phyloP scores from a whole-genome alignment of 139 green algal species.

The Picochlorum sp. region DNA sequence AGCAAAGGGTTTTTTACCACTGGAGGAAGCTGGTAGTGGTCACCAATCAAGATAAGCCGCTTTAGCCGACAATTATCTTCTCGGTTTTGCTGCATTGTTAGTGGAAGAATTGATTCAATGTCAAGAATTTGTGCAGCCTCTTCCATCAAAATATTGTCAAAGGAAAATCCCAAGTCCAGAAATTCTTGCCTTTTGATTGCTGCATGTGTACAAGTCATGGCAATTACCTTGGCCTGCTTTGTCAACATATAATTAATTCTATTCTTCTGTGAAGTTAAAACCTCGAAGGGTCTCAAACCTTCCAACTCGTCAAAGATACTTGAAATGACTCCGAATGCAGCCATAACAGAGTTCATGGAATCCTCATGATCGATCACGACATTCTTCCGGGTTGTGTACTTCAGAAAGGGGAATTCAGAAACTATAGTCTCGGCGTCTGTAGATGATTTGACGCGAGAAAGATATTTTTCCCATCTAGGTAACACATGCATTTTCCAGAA shows the following conservation, averaged over 20 bases:
- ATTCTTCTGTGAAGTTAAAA: slow-evolving; percentile 62
- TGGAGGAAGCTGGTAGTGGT: slow-evolving; percentile 97
- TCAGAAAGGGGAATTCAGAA: slow-evolving; percentile 84
- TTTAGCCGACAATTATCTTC: slow-evolving; percentile 61
- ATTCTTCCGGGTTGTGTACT: slow-evolving; percentile 78
- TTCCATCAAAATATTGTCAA: slow-evolving; percentile 98
- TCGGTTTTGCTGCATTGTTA: slow-evolving; percentile 67
- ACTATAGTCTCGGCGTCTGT: slow-evolving; percentile 3
- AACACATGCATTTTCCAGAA: slow-evolving; percentile 98
- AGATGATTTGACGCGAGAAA: slow-evolving; percentile 22
- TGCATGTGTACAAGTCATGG: slow-evolving; percentile 99
- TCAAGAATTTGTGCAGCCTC: slow-evolving; percentile 95
- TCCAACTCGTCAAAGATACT: slow-evolving; percentile 94
- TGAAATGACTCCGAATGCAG: slow-evolving; percentile 82
- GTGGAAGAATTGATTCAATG: slow-evolving; percentile 98
- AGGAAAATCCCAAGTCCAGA: slow-evolving; percentile 87
- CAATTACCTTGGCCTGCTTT: slow-evolving; percentile 95
- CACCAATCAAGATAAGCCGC: slow-evolving; percentile 84
- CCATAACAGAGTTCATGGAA: slow-evolving; percentile 34
- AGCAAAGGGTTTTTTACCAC: slow-evolving; percentile 97
- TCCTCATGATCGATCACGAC: not conserved
- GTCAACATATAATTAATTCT: slow-evolving; percentile 95
- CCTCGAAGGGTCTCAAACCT: slow-evolving; percentile 94
- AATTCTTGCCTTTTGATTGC: slow-evolving; percentile 94
- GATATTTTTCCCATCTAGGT: slow-evolving; percentile 71